phyloP scores from a whole-genome alignment of 441 rosid species.

The Erodium trifolium region DNA sequence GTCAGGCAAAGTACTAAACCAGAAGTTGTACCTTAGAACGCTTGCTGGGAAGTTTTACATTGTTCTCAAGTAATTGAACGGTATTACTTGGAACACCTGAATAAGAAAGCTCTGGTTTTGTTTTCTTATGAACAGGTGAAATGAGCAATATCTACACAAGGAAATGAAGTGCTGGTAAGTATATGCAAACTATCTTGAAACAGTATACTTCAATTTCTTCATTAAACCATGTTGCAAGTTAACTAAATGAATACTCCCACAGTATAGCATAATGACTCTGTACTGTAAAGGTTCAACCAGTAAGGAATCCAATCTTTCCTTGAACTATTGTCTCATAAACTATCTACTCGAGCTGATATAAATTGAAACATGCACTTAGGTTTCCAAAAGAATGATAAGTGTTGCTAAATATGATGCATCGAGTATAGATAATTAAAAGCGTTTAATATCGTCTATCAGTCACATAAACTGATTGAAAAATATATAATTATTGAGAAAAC shows the following conservation, averaged over 20 bases:
- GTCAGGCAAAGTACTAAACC: neutral
- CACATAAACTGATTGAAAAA: neutral
- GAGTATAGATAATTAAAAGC: neutral
- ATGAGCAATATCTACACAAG: constrained; percentile 52
- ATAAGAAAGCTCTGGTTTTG: constrained; percentile 37
- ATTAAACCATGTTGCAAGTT: too few species aligned
- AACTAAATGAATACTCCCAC: too few species aligned
- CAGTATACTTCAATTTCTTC: too few species aligned
- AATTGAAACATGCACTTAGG: too few species aligned
- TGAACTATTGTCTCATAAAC: too few species aligned
- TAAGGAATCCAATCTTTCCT: too few species aligned
- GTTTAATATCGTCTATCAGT: constrained; percentile 1
- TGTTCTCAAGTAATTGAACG: constrained; percentile 30
- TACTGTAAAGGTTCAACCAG: too few species aligned
- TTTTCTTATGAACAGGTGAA: constrained; percentile 57
- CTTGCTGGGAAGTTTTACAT: constrained; percentile 46
- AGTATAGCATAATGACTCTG: too few species aligned
- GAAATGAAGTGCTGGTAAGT: constrained; percentile 14
- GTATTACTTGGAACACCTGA: constrained; percentile 26
- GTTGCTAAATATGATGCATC: too few species aligned
- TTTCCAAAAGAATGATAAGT: too few species aligned
- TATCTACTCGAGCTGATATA: too few species aligned
- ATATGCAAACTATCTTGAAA: neutral
- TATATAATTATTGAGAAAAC: too few species aligned
- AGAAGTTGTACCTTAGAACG: constrained; percentile 62